phyloP scores from a whole-genome alignment of 2,329 filamentous ascomycete genomes.

The Cladosporium sp. region DNA sequence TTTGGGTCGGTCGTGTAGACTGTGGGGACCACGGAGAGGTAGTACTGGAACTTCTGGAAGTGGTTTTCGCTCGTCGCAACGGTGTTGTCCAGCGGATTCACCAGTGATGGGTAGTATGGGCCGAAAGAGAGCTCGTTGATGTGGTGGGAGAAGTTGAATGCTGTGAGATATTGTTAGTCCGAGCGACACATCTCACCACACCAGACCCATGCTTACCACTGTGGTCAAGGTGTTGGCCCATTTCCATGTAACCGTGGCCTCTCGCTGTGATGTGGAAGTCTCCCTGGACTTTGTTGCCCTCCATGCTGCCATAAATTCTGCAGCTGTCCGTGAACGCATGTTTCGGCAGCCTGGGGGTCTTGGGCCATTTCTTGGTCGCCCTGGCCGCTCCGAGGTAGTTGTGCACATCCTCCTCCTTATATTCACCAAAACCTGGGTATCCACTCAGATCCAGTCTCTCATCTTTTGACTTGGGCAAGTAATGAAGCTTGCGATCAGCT shows the following conservation, averaged over 20 bases:
- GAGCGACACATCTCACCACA: not conserved
- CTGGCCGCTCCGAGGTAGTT: conserved; percentile 79
- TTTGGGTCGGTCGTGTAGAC: conserved; percentile 67
- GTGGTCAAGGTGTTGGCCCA: conserved; percentile 80
- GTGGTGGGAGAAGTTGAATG: conserved; percentile 97
- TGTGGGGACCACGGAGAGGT: conserved; percentile 90
- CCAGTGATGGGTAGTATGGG: conserved; percentile 89
- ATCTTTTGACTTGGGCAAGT: conserved; percentile 60
- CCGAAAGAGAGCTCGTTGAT: conserved; percentile 96
- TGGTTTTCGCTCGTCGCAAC: conserved; percentile 71
- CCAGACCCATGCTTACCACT: conserved; percentile 53
- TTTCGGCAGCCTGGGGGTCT: conserved; percentile 67
- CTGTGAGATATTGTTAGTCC: conserved; percentile 45
- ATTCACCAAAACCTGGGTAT: conserved; percentile 44
- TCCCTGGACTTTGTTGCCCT: conserved; percentile 95
- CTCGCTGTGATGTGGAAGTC: conserved; percentile 97
- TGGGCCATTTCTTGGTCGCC: conserved; percentile 66
- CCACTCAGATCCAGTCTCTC: conserved; percentile 52
- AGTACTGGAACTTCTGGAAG: conserved; percentile 99
- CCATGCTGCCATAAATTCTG: conserved; percentile 83
- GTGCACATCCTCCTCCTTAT: conserved; percentile 80
- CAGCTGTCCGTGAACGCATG: conserved; percentile 68
- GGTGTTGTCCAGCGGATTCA: conserved; percentile 92
- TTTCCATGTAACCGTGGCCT: conserved; percentile 90
- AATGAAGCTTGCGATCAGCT: conserved; percentile 62